Percentiles rank a stretch among this genome's conserved stretches.
phyloP scores from a whole-genome alignment of 768 basidiomycete species.

The Tylopilus felleus region DNA sequence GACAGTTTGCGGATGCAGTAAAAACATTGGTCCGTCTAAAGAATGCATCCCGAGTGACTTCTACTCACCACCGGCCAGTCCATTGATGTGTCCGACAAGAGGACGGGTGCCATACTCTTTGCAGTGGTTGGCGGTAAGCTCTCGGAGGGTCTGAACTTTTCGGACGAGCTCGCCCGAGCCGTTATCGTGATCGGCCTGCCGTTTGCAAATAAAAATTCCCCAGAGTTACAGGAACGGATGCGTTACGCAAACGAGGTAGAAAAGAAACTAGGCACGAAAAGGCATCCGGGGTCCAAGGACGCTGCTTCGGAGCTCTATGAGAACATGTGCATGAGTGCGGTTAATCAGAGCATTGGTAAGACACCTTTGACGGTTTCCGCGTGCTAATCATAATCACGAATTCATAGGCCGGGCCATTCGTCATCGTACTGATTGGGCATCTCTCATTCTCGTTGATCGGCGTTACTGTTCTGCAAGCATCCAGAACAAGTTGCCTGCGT shows the following conservation, averaged over 20 bases:
- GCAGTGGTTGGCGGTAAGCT: conserved; percentile 97
- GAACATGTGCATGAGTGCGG: conserved; percentile 89
- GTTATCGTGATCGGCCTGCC: conserved; percentile 89
- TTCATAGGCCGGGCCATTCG: conserved; percentile 84
- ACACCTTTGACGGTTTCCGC: not conserved
- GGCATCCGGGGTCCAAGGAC: conserved; percentile 46
- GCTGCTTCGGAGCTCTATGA: conserved; percentile 84
- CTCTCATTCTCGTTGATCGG: conserved; percentile 80
- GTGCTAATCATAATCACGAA: not conserved
- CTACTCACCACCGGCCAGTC: conserved; percentile 20
- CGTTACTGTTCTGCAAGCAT: conserved; percentile 73
- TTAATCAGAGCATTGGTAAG: conserved; percentile 96
- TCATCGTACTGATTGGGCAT: conserved; percentile 88
- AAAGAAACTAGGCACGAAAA: conserved; percentile 37
- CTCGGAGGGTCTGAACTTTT: conserved; percentile 85
- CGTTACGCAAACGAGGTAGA: conserved; percentile 73
- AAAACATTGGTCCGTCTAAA: conserved; percentile 18
- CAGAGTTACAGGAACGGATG: conserved; percentile 89
- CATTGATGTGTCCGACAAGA: conserved; percentile 23
- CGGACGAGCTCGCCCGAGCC: conserved; percentile 78
- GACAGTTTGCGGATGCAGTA: conserved; percentile 63
- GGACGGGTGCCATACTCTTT: conserved; percentile 74
- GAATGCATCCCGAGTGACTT: not conserved
- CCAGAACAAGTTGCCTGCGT: conserved; percentile 78
- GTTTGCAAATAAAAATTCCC: conserved; percentile 88